phyloP scores from a whole-genome alignment of 257 asterid species.

The Nicotiana knightiana region DNA sequence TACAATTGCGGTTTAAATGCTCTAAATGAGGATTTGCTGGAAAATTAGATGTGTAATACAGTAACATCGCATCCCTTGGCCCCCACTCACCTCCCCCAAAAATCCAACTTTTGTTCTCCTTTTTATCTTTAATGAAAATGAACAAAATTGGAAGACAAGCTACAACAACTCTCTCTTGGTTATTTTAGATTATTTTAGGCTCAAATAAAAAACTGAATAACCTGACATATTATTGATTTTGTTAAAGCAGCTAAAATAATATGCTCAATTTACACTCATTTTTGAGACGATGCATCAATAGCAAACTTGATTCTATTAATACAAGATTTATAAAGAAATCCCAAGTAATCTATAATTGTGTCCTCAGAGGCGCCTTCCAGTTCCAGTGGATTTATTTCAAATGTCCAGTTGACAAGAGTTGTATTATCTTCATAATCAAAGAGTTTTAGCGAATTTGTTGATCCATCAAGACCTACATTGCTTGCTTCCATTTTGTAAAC shows the following conservation, averaged over 20 bases:
- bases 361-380: conserved; percentile 38
- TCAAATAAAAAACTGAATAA: not conserved
- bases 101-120: not conserved
- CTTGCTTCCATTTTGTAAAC: conserved; percentile 50
- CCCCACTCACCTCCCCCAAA: not conserved
- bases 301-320: conserved; percentile 47
- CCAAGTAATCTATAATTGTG: conserved; percentile 45
- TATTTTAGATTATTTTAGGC: not conserved
- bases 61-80: conserved; percentile 21
- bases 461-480: conserved; percentile 68
- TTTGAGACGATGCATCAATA: not conserved
- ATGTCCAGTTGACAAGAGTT: conserved; percentile 53
- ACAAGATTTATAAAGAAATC: conserved; percentile 52
- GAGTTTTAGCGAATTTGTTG: conserved; percentile 43
- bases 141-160: not conserved
- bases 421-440: conserved; percentile 37
- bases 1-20: conserved; percentile 9
- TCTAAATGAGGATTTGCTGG: conserved; percentile 8
- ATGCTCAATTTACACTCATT: not conserved
- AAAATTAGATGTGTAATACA: conserved; percentile 18
- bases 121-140: not conserved
- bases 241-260: not conserved
- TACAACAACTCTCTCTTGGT: not conserved
- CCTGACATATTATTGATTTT: not conserved
- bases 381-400: conserved; percentile 48